Base-by-base conservation (phyloP, 176 grass and related monocot species). In the Phoenix dactylifera region DNA sequence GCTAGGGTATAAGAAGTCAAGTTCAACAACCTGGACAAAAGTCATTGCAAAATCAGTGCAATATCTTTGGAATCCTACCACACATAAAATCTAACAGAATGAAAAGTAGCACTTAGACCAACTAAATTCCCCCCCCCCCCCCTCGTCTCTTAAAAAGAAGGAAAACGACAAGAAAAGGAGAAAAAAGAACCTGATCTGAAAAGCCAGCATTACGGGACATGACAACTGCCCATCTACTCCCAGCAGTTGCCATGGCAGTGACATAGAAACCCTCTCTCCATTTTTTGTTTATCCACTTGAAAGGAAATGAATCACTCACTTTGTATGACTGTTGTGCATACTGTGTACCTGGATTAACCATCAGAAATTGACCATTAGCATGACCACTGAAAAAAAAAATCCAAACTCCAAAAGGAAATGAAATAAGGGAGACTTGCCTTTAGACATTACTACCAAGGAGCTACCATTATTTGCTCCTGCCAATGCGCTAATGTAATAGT, bases 251-350 rank as follows among this genome's bases (percentile, higher is more conserved):
- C 94, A 99, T 99, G 59, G 88, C 72, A 62, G 94, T 99, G 53
- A 99, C 94, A 85, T 79, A 99, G 62, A 93, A 99, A 74, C 82
- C 71, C 71, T 99, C 94, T 24, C 74, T 72, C 94, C 88, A 99
- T 67, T 99, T 99, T 78, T 99, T 99, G 66, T 93, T 93, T 89
- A 99, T 99, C 94, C 94, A 99, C 80, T 99, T 99, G 74, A 86
- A 99, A 61, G 94, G 94, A 56, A 99, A 99, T 60, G 79, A 89
- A 32, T 89, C 82, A 68, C 94, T 86, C 57, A 99, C 88, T 84
- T 99, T 99, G 67, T 99, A 99, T 6, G 94, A 99, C 49, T 99
- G 94, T 32, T 93, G 94, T 62, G 81, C 76, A 74, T 93, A 93
- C 4, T 70, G 22, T 55, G 94, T 89, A 68, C 94, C 94, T 99